A percentile compares a stretch with the other conserved stretches of the same genome.
phyloP scores from a whole-genome alignment of 768 basidiomycete genomes.

The Leccinellum luteum region DNA sequence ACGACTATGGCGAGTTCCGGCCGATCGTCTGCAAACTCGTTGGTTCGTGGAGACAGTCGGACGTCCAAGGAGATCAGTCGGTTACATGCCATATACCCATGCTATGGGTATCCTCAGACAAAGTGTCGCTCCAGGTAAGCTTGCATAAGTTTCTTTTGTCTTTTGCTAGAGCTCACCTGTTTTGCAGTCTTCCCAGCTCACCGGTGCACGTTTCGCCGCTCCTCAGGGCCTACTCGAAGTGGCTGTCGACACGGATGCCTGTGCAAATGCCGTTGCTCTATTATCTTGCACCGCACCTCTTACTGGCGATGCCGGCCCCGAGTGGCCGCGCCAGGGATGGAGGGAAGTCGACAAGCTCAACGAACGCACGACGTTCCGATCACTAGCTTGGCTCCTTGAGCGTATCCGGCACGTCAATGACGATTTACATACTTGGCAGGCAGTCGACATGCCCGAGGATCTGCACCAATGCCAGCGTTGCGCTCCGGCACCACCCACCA shows the following conservation, averaged over 20 bases:
- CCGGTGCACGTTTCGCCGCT: constrained; percentile 62
- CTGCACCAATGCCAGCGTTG: constrained; percentile 71
- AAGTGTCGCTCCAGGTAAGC: constrained; percentile 55
- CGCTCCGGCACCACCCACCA: constrained; percentile 72
- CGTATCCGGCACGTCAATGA: constrained; percentile 75
- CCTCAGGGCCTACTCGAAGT: constrained; percentile 55
- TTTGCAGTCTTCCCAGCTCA: constrained; percentile 48
- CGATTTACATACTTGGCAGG: constrained; percentile 66
- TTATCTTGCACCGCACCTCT: constrained; percentile 77
- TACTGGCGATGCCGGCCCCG: constrained; percentile 61
- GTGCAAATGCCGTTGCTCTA: constrained; percentile 72
- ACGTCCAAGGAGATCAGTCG: constrained; percentile 43
- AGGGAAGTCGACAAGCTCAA: constrained; percentile 82
- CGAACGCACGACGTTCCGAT: constrained; percentile 76
- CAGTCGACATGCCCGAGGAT: constrained; percentile 42
- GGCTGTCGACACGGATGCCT: constrained; percentile 56
- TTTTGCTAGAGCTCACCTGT: constrained; percentile 3
- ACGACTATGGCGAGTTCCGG: constrained; percentile 79
- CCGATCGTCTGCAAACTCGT: constrained; percentile 74
- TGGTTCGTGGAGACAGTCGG: constrained; percentile 75
- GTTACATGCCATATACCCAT: constrained; percentile 60
- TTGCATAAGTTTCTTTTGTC: background rate
- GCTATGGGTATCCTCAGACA: constrained; percentile 56
- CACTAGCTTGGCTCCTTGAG: constrained; percentile 85
- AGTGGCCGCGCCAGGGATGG: constrained; percentile 80